These are phyloP conservation scores for Exophiala alcalophila DNA, from an alignment of 2,329 filamentous ascomycete species.

Conservation along the genomic window DNA sequence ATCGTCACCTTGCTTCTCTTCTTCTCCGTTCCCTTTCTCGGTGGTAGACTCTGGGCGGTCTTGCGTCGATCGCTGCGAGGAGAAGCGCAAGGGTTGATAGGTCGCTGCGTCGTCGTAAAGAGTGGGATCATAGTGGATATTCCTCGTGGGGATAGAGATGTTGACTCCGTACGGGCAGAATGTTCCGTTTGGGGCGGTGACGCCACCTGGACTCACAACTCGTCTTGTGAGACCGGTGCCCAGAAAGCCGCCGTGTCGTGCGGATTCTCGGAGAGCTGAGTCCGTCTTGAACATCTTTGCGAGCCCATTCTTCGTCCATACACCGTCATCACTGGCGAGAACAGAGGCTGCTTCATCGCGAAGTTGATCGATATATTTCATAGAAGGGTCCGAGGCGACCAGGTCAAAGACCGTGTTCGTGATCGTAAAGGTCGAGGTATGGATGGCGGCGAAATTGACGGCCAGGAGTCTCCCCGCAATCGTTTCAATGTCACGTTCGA, in stretches of 20 bases:
- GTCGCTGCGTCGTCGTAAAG: conserved; percentile 42
- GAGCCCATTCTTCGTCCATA: conserved; percentile 40
- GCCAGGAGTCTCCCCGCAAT: conserved; percentile 55
- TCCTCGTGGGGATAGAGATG: conserved; percentile 46
- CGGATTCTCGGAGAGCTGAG: conserved; percentile 44
- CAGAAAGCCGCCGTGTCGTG: conserved; percentile 42
- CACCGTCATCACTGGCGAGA: conserved; percentile 29
- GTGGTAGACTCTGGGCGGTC: conserved; percentile 21
- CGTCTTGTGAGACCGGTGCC: conserved; percentile 32
- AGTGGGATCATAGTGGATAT: conserved; percentile 49
- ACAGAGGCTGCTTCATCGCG: conserved; percentile 38
- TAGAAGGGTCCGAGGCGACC: conserved; percentile 26
- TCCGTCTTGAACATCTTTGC: conserved; percentile 41
- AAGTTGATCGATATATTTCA: conserved; percentile 31
- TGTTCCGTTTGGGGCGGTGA: conserved; percentile 42
- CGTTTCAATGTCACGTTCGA: conserved; percentile 47
- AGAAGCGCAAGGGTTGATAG: conserved; percentile 54
- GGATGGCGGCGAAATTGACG: conserved; percentile 40
- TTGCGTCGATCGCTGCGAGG: conserved; percentile 39
- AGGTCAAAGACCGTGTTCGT: conserved; percentile 35
- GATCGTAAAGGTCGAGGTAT: conserved; percentile 34
- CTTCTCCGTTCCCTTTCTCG: no score
- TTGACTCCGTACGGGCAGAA: conserved; percentile 45
- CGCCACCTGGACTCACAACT: conserved; percentile 31
- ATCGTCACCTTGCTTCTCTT: no score